Base-by-base conservation (phyloP, 768 basidiomycete genomes). In the Rubroboletus satanas region DNA sequence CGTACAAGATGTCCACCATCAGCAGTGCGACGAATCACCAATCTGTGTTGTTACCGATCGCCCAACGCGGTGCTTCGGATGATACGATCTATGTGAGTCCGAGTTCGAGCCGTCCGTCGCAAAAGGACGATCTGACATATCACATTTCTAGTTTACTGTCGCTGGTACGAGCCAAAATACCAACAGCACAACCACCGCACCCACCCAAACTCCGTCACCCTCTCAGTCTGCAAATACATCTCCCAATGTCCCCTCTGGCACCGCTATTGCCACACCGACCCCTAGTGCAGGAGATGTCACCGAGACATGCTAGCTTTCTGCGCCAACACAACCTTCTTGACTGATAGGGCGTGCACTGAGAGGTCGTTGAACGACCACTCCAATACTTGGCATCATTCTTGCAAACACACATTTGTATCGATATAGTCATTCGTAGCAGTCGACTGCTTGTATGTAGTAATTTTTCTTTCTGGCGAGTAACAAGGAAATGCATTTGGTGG, bases 1-100 rank as follows among this genome's bases (percentile, higher is more conserved):
- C 68, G 14, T 84, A 83, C 69, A 74, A 72, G 58, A 62, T 83
- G 57, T 67, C 71, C 38, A 67, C 70, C 38, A 75, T 77, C 66
- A 77, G 77, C 63, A 57, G 74, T 10, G 77, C 77, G 14, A 72
- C 77, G 44, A 82, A 81, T 66, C 79, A 79, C 54, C 79, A 79
- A 41, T 66, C 68, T 11, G 68, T 66, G 17, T 54, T 68, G 14
- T 62, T 74, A 51, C 70, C 67, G n/a, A 53, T 74, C 23, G 74
- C 74, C 11, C 68, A 77, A 56, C 78, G 72, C 21, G 77, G 77
- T 28, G 42, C 51, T 18, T 57, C 77, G n/a, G 77, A 77, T 42
- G 77, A 78, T 51, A 59, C 61, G 1, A 70, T 77, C 48, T 78
- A 78, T 39, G 70, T 73, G 53, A 71, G 74, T 52, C 32, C 12